Conservation (phyloP, 192 early-diverging fungal species). For the Umbelopsis vinacea region DNA sequence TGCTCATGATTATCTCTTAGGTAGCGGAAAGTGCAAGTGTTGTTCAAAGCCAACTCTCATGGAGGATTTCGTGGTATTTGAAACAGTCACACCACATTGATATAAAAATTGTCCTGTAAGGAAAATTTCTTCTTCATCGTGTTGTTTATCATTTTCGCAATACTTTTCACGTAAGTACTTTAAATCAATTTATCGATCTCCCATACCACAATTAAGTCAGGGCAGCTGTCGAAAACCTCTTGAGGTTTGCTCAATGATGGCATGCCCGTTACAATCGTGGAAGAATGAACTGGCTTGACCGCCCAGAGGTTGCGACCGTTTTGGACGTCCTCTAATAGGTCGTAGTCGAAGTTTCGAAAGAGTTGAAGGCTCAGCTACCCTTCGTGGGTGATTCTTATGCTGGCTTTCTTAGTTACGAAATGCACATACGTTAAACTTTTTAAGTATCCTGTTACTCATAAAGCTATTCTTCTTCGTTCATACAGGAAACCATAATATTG, state of each 20-base stretch:
- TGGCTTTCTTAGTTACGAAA: constrained; percentile 39
- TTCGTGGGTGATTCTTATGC: constrained; percentile 8
- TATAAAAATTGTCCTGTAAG: background rate
- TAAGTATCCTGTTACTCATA: background rate
- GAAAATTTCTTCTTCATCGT: constrained; percentile 7
- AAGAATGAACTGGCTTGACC: constrained; percentile 30
- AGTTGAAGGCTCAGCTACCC: constrained; percentile 33
- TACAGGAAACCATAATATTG: no score
- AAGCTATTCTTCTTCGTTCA: no score
- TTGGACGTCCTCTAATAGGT: constrained; percentile 28
- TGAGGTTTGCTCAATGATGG: constrained; percentile 17
- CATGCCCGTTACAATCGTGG: constrained; percentile 40
- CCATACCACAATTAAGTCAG: constrained; percentile 38
- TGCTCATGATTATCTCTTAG: background rate
- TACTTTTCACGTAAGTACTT: constrained; percentile 1
- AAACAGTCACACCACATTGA: background rate
- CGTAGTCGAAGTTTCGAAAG: constrained; percentile 31
- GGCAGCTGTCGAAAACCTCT: constrained; percentile 19
- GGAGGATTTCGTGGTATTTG: no score
- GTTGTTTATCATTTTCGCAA: background rate
- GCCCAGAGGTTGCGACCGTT: constrained; percentile 32
- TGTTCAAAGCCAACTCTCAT: background rate
- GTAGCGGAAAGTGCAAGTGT: background rate
- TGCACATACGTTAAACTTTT: constrained; percentile 9
- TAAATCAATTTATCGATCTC: background rate